phyloP scores from a whole-genome alignment of 164 flowering plant genomes.

The Annona cherimola region DNA sequence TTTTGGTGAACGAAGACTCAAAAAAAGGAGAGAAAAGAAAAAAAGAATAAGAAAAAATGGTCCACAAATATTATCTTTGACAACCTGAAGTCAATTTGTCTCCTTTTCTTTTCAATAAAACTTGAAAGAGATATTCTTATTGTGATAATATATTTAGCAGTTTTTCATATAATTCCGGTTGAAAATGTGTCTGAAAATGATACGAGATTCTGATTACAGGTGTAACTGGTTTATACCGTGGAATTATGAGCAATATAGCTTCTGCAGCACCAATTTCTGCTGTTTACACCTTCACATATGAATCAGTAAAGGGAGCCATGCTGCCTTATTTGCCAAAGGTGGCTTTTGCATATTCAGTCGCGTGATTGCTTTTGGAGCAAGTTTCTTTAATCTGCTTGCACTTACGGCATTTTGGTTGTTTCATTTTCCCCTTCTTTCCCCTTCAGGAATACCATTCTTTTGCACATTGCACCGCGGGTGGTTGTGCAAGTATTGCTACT shows the following conservation, averaged over 20 bases:
- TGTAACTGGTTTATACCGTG: constrained; percentile 82
- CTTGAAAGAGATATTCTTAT: too few relatives aligned
- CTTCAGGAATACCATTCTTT: constrained; percentile 76
- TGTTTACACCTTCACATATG: constrained; percentile 87
- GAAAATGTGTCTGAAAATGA: neutral
- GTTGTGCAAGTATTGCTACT: constrained; percentile 96
- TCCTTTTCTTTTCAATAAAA: too few relatives aligned
- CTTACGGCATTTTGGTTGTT: neutral
- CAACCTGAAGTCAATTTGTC: too few relatives aligned
- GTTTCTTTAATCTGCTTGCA: neutral
- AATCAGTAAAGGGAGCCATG: constrained; percentile 75
- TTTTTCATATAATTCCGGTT: too few relatives aligned
- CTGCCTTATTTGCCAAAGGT: constrained; percentile 89
- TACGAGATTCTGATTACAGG: constrained; percentile 41
- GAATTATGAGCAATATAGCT: constrained; percentile 82
- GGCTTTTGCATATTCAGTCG: neutral
- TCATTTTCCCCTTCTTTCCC: constrained; percentile 4
- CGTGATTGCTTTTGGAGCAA: neutral
- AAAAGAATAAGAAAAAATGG: too few relatives aligned
- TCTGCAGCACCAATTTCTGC: constrained; percentile 98
- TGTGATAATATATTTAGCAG: too few relatives aligned
- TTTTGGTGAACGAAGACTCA: too few relatives aligned
- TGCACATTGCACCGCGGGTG: constrained; percentile 88
- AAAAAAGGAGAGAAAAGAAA: too few relatives aligned
- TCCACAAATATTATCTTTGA: too few relatives aligned